phyloP scores from a whole-genome alignment of 495 filamentous ascomycete species.

The Aspergillus leporis region DNA sequence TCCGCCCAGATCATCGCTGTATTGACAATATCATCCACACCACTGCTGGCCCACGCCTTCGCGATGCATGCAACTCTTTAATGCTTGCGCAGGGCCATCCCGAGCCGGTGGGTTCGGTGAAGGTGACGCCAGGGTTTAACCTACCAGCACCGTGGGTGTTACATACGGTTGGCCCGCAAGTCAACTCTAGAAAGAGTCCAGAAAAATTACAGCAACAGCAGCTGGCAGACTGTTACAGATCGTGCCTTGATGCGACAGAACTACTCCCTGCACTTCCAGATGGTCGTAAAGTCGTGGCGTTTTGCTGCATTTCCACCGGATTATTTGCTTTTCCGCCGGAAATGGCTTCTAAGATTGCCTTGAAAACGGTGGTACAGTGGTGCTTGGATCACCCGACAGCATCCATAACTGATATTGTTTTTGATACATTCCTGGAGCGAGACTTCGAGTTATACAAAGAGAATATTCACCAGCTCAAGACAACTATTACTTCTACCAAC shows the following conservation, averaged over 20 bases:
- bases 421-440: conserved; percentile 23
- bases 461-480: neutral
- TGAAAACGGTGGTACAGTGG: conserved; percentile 23
- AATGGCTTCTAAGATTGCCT: conserved; percentile 19
- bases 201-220: conserved; percentile 5
- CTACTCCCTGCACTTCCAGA: conserved; percentile 12
- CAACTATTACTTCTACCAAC: neutral
- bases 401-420: conserved; percentile 25
- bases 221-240: conserved; percentile 21
- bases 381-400: conserved; percentile 15
- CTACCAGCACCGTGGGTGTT: conserved; percentile 21
- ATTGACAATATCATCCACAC: conserved; percentile 33
- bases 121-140: conserved; percentile 25
- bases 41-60: conserved; percentile 25
- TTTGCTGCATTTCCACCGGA: conserved; percentile 31
- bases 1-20: conserved; percentile 26
- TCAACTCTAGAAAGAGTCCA: conserved; percentile 10
- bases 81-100: conserved; percentile 17
- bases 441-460: conserved; percentile 21
- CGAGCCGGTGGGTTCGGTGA: conserved; percentile 18
- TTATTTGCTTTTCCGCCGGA: conserved; percentile 28
- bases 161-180: conserved; percentile 30
- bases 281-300: conserved; percentile 22
- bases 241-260: conserved; percentile 21
- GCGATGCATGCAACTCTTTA: conserved; percentile 22